phyloP scores from a whole-genome alignment of 202 grass and related monocot genomes.

The Setaria viridis region DNA sequence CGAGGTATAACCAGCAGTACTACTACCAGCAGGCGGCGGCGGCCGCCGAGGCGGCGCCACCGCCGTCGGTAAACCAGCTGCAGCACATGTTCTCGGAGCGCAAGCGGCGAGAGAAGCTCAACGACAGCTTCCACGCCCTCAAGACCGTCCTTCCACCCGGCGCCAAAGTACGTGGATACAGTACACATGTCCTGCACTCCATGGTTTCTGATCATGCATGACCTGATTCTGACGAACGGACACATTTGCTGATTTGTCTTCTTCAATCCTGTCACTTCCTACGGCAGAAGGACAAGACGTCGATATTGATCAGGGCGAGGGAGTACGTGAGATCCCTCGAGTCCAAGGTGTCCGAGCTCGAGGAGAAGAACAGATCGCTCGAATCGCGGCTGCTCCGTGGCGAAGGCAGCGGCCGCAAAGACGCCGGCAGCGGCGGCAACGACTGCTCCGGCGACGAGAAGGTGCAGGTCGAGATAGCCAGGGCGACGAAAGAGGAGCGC shows the following conservation, averaged over 20 bases:
- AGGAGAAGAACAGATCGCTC: conserved; percentile 62
- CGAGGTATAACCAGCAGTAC: conserved; percentile 23
- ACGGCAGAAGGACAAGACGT: conserved; percentile 67
- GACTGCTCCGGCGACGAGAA: conserved; percentile 26
- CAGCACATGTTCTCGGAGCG: conserved; percentile 78
- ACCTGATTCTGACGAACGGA: neutral
- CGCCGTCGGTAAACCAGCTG: conserved; percentile 58
- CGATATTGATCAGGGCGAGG: conserved; percentile 56
- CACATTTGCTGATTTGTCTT: neutral
- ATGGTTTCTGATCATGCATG: neutral
- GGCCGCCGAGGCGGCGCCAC: neutral
- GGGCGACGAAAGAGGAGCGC: neutral
- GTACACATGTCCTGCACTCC: neutral
- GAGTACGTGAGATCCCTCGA: conserved; percentile 57
- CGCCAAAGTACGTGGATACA: conserved; percentile 50
- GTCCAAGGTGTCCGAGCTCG: conserved; percentile 53
- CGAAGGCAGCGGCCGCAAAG: neutral
- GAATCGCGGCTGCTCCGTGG: conserved; percentile 6
- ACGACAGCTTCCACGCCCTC: conserved; percentile 72
- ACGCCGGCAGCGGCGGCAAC: too few relatives aligned
- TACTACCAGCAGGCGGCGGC: conserved; percentile 31
- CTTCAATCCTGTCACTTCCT: neutral
- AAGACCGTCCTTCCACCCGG: conserved; percentile 57
- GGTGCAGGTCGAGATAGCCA: conserved; percentile 56
- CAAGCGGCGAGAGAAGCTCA: conserved; percentile 69